Base-by-base conservation (phyloP, 208 protist genomes). In the Acanthamoeba healyi region DNA sequence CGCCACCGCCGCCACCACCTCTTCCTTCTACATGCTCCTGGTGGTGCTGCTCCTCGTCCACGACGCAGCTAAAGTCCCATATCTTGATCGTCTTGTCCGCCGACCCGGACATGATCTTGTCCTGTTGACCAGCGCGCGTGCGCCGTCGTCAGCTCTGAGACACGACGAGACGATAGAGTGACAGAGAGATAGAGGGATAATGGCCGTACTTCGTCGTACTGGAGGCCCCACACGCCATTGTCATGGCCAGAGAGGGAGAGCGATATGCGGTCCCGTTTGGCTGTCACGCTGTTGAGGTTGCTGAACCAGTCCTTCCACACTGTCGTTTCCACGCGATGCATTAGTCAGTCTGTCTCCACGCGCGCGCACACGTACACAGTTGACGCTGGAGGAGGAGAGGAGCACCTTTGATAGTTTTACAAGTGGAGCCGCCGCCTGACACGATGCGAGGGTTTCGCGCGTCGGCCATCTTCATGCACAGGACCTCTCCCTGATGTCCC, bases 81-180 rank as follows among this genome's bases (percentile, higher is more conserved):
- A 88, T 32, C 36, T 88, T 88, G 79, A 88, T 88, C 17, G 79
- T 88, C 51, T 63, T 88, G 36, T 88, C 79, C 22, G 79, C 79
- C n/a, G 79, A 88, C 4, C 46, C 79, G 5, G 79, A 88, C 19
- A 79, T 79, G 70, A 79, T 79, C 70, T 79, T 79, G 70, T 79
- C 70, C 70, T 74, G 29, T 70, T 38, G 14, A 12, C 9, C 1
- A 26, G 63, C 24, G 10, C 19, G 61, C 9, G 29, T 67, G 61
- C 5, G 17, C 0, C 61, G 1, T n/a, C 5, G 3, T 17, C 22
- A 15, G 19, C 54, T 9, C 54, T 15, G 15, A 24, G 2, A 10
- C 19, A 17, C 51, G 51, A 56, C 51, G 12, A 26, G 14, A 26
- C 22, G 54, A 61, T 15, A 14, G 34, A 17, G 10, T 6, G 63